A percentile compares a stretch with the other conserved stretches of the same genome.
Evolutionary conservation across 306 rosid genomes (phyloP).

Genomic region (Pyrus bretschneideri): DNA sequence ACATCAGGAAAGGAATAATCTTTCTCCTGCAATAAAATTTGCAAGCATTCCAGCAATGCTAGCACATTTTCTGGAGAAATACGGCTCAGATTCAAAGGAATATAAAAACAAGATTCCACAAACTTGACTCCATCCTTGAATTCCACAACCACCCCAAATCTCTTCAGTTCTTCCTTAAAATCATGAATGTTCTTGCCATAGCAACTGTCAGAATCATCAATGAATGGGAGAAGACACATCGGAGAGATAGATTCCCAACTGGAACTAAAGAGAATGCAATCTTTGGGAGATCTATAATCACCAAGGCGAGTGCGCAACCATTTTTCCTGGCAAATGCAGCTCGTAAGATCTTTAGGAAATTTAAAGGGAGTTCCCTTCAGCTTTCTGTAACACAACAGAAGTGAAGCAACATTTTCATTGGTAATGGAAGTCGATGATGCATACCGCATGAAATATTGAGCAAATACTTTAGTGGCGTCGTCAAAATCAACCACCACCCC

Average conservation of each 20-base stretch:
- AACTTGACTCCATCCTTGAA: conserved; percentile 43
- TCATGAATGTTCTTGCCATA: conserved; percentile 41
- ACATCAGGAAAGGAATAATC: conserved; percentile 14
- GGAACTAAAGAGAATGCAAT: conserved; percentile 55
- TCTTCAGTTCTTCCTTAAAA: conserved; percentile 48
- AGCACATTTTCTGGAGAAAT: conserved; percentile 35
- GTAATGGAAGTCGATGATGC: conserved; percentile 25
- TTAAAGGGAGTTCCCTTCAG: conserved; percentile 13
- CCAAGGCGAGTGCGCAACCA: conserved; percentile 60
- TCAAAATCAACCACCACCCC: conserved; percentile 59
- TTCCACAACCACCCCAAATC: conserved; percentile 42
- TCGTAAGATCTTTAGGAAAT: conserved; percentile 25
- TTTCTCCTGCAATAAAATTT: conserved; percentile 1
- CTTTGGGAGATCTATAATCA: conserved; percentile 32
- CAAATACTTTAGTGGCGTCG: conserved; percentile 33
- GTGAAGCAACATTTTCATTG: conserved; percentile 30
- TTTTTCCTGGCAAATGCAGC: conserved; percentile 8
- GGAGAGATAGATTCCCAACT: conserved; percentile 55
- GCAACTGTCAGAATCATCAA: conserved; percentile 39
- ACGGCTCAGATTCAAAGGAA: conserved; percentile 31
- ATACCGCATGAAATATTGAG: conserved; percentile 25
- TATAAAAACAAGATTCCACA: conserved; percentile 26
- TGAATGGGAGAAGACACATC: conserved; percentile 60
- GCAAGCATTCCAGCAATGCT: conserved; percentile 50
- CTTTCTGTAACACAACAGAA: conserved; percentile 42